Base-by-base conservation (phyloP, 768 basidiomycete species). In the Suillus variegatus region DNA sequence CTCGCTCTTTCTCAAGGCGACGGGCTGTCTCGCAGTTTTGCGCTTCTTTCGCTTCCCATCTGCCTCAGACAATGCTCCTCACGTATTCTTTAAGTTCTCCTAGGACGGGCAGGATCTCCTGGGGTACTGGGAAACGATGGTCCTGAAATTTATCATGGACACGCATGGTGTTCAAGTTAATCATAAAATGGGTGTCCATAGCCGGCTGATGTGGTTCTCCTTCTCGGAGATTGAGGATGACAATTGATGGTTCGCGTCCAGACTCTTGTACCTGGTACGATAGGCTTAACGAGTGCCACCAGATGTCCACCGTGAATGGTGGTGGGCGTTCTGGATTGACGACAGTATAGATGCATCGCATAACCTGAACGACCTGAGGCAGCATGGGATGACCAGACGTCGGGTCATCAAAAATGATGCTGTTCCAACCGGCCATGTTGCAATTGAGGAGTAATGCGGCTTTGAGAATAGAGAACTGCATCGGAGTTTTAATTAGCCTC, bases 101-200 rank as follows among this genome's bases (percentile, higher is more conserved):
- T 12, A 64, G 28, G 22, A n/a, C 7, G 13, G 43, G 14, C 2
- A 46, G 5, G 4, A 43, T 64, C 25, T 64, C 64, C 25, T 62
- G 28, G 49, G 64, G 43, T 16, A 22, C 63, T 12, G 64, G 7
- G 46, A 47, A 64, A 14, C 63, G 64, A 25, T 14, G 1, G 32
- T 64, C 14, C n/a, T 16, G 13, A 14, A 64, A 64, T 62, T 64
- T 64, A 44, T 64, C 64, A 14, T 64, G 63, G 13, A 64, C 4
- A 14, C 36, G 13, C 61, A 62, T 43, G 8, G 63, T 47, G 43
- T 47, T 64, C 22, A 64, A 38, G 14, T 64, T 64, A 13, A 64
- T 64, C 63, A 47, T 64, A 32, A 64, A 64, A 25, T 47, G 64
- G 10, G 38, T 64, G 22, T 64, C n/a, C 64, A 64, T 64, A 3